Base-by-base conservation (phyloP, 2,329 filamentous ascomycete genomes). In the Epichloe coenophiala region DNA sequence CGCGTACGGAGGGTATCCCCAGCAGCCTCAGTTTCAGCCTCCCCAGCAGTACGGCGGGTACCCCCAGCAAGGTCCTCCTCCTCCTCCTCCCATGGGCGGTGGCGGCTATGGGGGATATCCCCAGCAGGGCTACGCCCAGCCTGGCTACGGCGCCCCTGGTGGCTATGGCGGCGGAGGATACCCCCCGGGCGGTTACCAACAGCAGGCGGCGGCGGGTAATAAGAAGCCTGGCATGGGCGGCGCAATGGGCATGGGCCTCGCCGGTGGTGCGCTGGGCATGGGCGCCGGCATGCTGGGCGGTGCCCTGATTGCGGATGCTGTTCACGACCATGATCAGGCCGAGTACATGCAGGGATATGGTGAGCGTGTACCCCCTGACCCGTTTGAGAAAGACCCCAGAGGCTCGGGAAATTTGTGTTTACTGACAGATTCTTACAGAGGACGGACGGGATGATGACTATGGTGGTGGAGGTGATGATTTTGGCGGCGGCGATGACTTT, bases 281-380 rank as follows among this genome's bases (percentile, higher is more conserved):
- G 89, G 88, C 57, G 89, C 84, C 55, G 89, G 89, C 65, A 61
- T 95, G 62, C 60, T 95, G 1, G 90, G 88, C 58, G 89, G 89
- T 50, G 77, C 80, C 54, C 55, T 95, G 59, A 66, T 95, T 35
- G 83, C 75, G 2, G 73, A 84, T 60, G 82, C 83, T 1, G 73
- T 90, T 47, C 69, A 85, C 51, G 78, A 83, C 54, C 63, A 75
- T 45, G 67, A 86, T 56, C 68, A 83, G 53, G 71, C 79, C 5
- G 76, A 77, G 33, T 83, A 75, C 51, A 58, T 68, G 40, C 65
- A 74, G 0, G 73, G 72, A 50, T 71, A 64, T 52, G 49, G 67
- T 70, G 58, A 63, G 67, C 64, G 15, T 6, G 33, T 5, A 5
- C 31, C 4, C n/a, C n/a, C 21, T 15, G 3, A 5, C 27, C 13